Conservation (phyloP, 2,329 filamentous ascomycete genomes). For the Cladophialophora yegresii region DNA sequence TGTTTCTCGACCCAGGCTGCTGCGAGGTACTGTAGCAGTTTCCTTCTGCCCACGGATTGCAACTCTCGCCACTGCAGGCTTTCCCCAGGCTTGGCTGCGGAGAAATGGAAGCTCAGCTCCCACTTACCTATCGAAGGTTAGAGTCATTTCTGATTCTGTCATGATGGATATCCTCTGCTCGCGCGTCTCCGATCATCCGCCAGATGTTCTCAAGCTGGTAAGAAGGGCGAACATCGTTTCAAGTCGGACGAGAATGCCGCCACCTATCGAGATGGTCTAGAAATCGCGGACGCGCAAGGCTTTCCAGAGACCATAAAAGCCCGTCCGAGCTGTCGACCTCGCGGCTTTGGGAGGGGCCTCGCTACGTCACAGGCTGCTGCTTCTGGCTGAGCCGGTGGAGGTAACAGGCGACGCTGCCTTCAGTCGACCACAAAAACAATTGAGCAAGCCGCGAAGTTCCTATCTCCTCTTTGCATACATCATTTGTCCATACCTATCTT, state of each 20-base stretch:
- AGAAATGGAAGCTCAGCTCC: constrained; percentile 28
- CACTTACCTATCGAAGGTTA: not conserved
- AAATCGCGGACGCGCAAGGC: not conserved
- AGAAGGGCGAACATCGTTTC: constrained; percentile 13
- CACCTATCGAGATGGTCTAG: constrained; percentile 6
- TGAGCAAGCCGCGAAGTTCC: not conserved
- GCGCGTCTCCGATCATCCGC: constrained; percentile 24
- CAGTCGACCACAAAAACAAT: not conserved
- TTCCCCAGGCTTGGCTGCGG: constrained; percentile 27
- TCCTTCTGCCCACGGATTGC: constrained; percentile 11
- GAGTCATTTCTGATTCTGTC: not conserved
- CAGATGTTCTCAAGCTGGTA: constrained; percentile 8
- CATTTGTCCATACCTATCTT: not conserved
- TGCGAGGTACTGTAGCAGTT: too few relatives aligned
- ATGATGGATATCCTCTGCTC: not conserved
- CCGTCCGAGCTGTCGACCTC: not conserved
- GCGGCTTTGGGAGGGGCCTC: not conserved
- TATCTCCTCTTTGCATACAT: not conserved
- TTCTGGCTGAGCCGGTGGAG: constrained; percentile 6
- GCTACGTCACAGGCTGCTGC: constrained; percentile 13
- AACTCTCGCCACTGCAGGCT: not conserved
- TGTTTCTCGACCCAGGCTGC: not conserved
- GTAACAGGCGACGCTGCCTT: constrained; percentile 7
- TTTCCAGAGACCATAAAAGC: constrained; percentile 1
- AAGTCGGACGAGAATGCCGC: constrained; percentile 15